These are phyloP conservation scores for Ajuga chamaepitys DNA, from an alignment of 257 asterid species.

Conservation along the genomic window DNA sequence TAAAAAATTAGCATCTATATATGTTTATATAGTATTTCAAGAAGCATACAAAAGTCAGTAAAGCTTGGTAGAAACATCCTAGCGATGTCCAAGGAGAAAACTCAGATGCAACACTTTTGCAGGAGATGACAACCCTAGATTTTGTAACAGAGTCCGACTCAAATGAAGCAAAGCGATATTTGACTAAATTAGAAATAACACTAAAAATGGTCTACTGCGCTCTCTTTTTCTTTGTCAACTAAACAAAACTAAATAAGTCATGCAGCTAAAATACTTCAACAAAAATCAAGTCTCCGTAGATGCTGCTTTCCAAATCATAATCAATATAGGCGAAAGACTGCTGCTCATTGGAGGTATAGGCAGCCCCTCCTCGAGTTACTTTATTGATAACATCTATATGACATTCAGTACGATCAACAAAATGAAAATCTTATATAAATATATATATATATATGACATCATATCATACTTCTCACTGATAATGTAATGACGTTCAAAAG, in stretches of 20 bases:
- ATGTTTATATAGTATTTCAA: not conserved
- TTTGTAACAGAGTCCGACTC: not conserved
- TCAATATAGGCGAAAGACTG: not conserved
- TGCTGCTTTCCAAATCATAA: not conserved
- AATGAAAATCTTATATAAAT: not conserved
- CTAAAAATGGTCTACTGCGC: not conserved
- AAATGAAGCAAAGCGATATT: not conserved
- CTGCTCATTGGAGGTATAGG: not conserved
- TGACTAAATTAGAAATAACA: not conserved
- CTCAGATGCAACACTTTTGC: not conserved
- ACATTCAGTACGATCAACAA: not conserved
- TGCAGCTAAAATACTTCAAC: not conserved
- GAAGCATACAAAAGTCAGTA: not conserved
- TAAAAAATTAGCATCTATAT: not conserved
- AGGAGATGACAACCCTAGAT: not conserved
- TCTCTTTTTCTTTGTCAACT: too few species aligned
- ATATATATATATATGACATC: not conserved
- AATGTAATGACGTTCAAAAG: not conserved
- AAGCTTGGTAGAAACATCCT: not conserved
- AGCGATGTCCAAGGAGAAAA: not conserved
- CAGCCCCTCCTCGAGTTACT: not conserved
- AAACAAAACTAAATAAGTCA: not conserved
- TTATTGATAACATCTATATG: not conserved
- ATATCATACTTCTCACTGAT: not conserved
- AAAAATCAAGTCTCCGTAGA: not conserved